Percentiles rank a stretch among this genome's conserved stretches.
These are phyloP conservation scores for Steccherinum ochraceum DNA, from an alignment of 768 basidiomycete species.

Conservation along the genomic window DNA sequence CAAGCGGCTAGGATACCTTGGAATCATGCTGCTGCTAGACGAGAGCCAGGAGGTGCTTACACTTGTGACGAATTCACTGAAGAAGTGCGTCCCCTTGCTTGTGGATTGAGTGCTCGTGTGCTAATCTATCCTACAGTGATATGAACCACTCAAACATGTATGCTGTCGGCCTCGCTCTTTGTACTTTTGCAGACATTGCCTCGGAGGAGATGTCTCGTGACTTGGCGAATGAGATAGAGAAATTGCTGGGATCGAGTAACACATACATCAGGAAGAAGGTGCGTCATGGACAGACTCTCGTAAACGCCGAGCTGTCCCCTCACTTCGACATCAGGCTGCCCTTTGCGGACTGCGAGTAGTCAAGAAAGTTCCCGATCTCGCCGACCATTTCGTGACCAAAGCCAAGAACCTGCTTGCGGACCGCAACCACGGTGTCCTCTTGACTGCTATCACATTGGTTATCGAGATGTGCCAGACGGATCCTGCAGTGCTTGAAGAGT, in stretches of 20 bases:
- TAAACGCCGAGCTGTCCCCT: not conserved
- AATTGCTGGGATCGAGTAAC: slow-evolving; percentile 93
- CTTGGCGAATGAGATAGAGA: slow-evolving; percentile 96
- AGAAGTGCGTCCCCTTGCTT: slow-evolving; percentile 61
- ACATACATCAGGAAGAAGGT: slow-evolving; percentile 99
- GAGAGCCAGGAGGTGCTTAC: slow-evolving; percentile 98
- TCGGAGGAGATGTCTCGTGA: slow-evolving; percentile 99
- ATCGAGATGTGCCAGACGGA: slow-evolving; percentile 92
- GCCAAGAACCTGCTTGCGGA: slow-evolving; percentile 90
- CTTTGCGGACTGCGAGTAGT: slow-evolving; percentile 92
- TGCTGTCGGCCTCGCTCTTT: slow-evolving; percentile 92
- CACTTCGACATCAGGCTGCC: slow-evolving; percentile 58
- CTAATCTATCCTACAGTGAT: slow-evolving; percentile 50
- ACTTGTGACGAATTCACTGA: slow-evolving; percentile 94
- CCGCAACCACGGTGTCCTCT: slow-evolving; percentile 92
- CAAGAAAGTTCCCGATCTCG: slow-evolving; percentile 92
- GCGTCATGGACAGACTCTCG: slow-evolving; percentile 8
- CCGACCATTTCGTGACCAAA: slow-evolving; percentile 86
- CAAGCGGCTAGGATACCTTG: slow-evolving; percentile 93
- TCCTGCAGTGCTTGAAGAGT: slow-evolving; percentile 67
- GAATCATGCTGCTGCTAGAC: slow-evolving; percentile 95
- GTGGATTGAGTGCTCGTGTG: not conserved
- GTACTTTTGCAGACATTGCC: slow-evolving; percentile 98
- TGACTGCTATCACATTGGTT: slow-evolving; percentile 91
- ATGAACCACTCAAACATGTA: slow-evolving; percentile 99